Evolutionary conservation across 2,329 filamentous ascomycete genomes (phyloP).

Genomic region (Aspergillus sp.): DNA sequence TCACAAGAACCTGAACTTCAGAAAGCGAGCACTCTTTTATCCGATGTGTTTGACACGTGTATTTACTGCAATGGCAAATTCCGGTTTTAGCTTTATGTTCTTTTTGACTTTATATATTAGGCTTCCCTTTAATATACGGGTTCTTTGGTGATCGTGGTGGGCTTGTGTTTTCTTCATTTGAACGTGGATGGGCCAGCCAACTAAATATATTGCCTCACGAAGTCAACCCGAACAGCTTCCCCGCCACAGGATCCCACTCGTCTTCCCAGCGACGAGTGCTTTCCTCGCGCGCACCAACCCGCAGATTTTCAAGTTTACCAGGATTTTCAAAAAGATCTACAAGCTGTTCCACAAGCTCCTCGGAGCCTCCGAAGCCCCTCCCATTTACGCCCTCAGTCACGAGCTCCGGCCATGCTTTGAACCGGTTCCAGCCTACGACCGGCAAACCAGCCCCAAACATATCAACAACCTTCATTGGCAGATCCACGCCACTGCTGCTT

Average conservation of each 20-base stretch:
- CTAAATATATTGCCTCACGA: constrained; percentile 3
- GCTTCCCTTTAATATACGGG: not conserved
- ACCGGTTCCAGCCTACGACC: constrained; percentile 80
- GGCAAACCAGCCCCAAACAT: constrained; percentile 96
- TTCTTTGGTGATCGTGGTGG: too few relatives aligned
- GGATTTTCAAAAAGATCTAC: constrained; percentile 61
- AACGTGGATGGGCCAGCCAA: not conserved
- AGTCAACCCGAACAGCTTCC: constrained; percentile 61
- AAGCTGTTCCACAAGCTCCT: constrained; percentile 65
- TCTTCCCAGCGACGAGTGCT: constrained; percentile 81
- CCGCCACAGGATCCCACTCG: constrained; percentile 86
- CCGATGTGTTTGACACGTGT: constrained; percentile 36
- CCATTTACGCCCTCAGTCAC: constrained; percentile 86
- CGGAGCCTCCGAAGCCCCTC: constrained; percentile 72
- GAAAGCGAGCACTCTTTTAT: constrained; percentile 23
- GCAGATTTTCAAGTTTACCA: constrained; percentile 60
- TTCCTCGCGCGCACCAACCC: constrained; percentile 70
- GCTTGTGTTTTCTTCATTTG: not conserved
- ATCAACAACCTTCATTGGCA: constrained; percentile 99
- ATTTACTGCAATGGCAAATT: constrained; percentile 38
- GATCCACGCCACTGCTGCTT: constrained; percentile 88
- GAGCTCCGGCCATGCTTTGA: constrained; percentile 88
- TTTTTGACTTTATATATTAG: not conserved
- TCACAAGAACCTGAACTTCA: constrained; percentile 17
- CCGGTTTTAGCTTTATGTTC: constrained; percentile 13